Base-by-base conservation (phyloP, 2,329 filamentous ascomycete genomes). In the Phyllosticta citrichinensis region DNA sequence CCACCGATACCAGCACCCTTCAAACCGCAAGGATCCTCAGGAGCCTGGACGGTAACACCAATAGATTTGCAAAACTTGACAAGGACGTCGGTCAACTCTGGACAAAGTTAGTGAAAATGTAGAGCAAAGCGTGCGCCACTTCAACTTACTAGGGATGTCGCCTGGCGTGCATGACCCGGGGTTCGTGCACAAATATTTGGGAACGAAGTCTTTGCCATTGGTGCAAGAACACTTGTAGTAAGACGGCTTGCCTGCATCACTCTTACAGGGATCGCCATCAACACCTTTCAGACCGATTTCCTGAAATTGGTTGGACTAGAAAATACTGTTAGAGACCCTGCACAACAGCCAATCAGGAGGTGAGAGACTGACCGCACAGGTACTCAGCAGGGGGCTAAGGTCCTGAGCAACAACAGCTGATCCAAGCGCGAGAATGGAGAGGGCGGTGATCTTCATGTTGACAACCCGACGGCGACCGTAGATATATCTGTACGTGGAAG, bases 151-250 rank as follows among this genome's bases (percentile, higher is more conserved):
- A 6, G 58, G 58, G 11, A 60, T 60, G 4, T 60, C 58, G 6
- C 6, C 19, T 10, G 58, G 53, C 33, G 40, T 52, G 58, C 58
- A 60, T 3, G 22, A 17, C 0, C 58, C 58, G 3, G 53, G 58
- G 35, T 60, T 60, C 14, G 52, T 52, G 53, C 58, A 60, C 17
- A 60, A 53, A 19, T 60, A 60, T n/a, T 52, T 8, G 24, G 55
- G 11, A 35, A 56, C 52, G 40, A 60, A 60, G 24, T 55, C 53
- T 35, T 56, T 52, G 22, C 58, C 58, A 8, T 17, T 24, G 19
- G 53, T 60, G 25, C 58, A 60, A 24, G 53, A 56, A 53, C 58
- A 60, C 40, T 60, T n/a, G 40, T 60, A 60, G 53, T 60, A 60
- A n/a, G 58, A 55, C 9, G 58, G 25, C 19, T 55, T 51, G 47